A percentile compares a stretch with the other conserved stretches of the same genome.
phyloP scores from a whole-genome alignment of 225 moss, liverwort and hornwort genomes.

The Rhytidiadelphus loreus region DNA sequence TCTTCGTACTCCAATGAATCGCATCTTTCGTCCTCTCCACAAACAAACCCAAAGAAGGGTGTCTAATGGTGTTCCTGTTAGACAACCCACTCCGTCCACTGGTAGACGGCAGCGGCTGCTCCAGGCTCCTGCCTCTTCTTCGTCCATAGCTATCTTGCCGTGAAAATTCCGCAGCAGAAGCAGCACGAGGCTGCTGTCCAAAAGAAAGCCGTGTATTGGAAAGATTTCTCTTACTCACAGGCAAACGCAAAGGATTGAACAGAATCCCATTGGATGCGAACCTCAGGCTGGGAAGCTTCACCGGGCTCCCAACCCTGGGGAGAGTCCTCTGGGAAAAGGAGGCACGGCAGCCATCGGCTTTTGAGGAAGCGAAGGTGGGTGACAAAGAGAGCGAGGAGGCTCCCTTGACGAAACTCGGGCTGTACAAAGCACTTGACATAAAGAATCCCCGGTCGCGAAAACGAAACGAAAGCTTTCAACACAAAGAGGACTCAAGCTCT shows the following conservation, averaged over 20 bases:
- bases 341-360: not conserved
- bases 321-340: not conserved
- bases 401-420: conserved; percentile 18
- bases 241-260: conserved; percentile 10
- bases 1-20: conserved; percentile 6
- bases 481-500: not conserved
- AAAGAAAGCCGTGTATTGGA: not conserved
- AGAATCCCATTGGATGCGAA: not conserved
- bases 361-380: not conserved
- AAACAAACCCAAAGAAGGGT: conserved; percentile 19
- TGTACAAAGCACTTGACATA: conserved; percentile 43
- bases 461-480: not conserved
- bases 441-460: not conserved
- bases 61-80: not conserved
- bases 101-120: conserved; percentile 7
- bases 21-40: conserved; percentile 45
- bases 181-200: not conserved
- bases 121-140: conserved; percentile 13
- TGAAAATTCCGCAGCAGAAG: conserved; percentile 27
- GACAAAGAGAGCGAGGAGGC: conserved; percentile 19
- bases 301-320: not conserved
- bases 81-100: conserved; percentile 1
- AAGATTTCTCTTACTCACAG: not conserved
- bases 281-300: not conserved
- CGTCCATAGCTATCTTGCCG: conserved; percentile 12